A percentile compares a stretch with the other conserved stretches of the same genome.
Conservation (phyloP, 495 filamentous ascomycete genomes). For the Glarea lozoyensis region DNA sequence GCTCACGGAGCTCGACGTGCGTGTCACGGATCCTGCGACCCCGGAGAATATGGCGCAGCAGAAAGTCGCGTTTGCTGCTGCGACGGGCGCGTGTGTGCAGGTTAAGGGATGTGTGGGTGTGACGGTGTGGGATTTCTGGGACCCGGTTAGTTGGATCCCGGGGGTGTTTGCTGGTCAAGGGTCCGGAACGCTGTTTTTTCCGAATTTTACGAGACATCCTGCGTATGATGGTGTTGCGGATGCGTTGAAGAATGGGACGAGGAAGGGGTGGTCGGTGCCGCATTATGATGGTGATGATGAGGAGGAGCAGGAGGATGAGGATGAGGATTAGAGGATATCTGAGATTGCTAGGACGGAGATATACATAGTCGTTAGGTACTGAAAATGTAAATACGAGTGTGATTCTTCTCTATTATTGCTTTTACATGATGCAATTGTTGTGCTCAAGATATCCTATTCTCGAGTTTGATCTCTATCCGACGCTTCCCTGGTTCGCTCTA, state of each 20-base stretch:
- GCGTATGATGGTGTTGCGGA: conserved; percentile 37
- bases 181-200: conserved; percentile 42
- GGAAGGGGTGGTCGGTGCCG: too few species aligned
- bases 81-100: conserved; percentile 49
- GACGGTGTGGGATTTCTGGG: conserved; percentile 55
- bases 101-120: conserved; percentile 54
- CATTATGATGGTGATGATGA: too few species aligned
- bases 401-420: too few species aligned
- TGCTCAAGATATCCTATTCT: too few species aligned
- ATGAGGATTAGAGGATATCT: too few species aligned
- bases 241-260: conserved; percentile 20
- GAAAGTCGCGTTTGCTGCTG: conserved; percentile 41
- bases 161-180: conserved; percentile 44
- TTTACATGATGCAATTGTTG: too few species aligned
- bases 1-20: conserved; percentile 54
- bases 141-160: conserved; percentile 45
- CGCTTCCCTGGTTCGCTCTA: too few species aligned
- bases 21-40: conserved; percentile 36
- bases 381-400: too few species aligned
- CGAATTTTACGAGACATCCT: conserved; percentile 46
- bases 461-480: too few species aligned
- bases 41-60: conserved; percentile 44
- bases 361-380: too few species aligned
- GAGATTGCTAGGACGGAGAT: too few species aligned
- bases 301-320: too few species aligned